Evolutionary conservation across 2,329 filamentous ascomycete genomes (phyloP).

Genomic region (Metarhizium sp.): DNA sequence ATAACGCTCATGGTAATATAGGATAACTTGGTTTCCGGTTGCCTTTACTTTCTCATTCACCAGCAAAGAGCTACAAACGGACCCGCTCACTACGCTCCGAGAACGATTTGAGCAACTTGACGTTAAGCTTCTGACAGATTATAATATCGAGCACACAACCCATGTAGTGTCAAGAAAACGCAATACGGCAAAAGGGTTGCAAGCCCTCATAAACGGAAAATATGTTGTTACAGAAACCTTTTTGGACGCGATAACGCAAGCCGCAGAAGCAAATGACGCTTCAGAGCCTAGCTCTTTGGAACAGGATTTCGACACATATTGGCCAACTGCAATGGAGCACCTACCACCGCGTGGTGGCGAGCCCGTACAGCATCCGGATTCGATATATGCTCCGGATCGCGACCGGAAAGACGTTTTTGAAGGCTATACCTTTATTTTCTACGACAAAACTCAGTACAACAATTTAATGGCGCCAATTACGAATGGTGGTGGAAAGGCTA

Average conservation of each 20-base stretch:
- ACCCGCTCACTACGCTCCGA: constrained; percentile 53
- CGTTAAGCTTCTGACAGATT: constrained; percentile 73
- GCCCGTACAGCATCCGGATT: constrained; percentile 55
- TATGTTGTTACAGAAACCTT: constrained; percentile 68
- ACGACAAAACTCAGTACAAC: constrained; percentile 65
- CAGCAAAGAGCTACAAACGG: constrained; percentile 57
- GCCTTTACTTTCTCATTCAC: constrained; percentile 69
- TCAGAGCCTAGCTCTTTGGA: constrained; percentile 54
- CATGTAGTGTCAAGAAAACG: constrained; percentile 84
- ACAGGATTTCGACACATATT: constrained; percentile 65
- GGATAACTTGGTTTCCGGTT: constrained; percentile 69
- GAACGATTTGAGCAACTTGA: constrained; percentile 72
- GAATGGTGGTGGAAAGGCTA: constrained; percentile 72
- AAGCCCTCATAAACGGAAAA: constrained; percentile 74
- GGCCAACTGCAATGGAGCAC: constrained; percentile 66
- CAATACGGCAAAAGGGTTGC: constrained; percentile 79
- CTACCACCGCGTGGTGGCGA: constrained; percentile 70
- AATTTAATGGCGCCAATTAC: constrained; percentile 67
- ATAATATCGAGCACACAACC: constrained; percentile 61
- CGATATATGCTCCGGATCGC: constrained; percentile 63
- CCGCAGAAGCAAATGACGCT: constrained; percentile 40
- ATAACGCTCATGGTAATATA: constrained; percentile 22
- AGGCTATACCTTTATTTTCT: constrained; percentile 83
- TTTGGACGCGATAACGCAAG: constrained; percentile 60
- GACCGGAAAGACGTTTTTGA: constrained; percentile 65